Conservation (phyloP, 768 basidiomycete species). For the Tricholomella constricta region DNA sequence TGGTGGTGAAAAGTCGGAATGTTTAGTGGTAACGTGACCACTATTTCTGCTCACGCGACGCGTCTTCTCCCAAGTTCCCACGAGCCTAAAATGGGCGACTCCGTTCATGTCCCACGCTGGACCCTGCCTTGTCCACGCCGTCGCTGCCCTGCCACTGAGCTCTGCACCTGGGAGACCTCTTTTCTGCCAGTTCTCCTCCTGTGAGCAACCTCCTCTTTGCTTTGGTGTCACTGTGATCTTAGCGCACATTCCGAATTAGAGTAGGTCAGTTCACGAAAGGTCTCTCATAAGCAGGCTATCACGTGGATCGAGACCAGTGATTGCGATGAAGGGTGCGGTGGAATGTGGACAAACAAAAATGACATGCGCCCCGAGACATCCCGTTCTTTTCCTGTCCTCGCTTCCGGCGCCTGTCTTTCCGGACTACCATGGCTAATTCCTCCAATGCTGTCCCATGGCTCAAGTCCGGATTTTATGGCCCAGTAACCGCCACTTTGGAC, state of each 20-base stretch:
- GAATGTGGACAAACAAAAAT: constrained; percentile 2
- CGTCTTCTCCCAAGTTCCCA: background rate
- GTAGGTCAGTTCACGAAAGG: background rate
- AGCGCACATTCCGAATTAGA: background rate
- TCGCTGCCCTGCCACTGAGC: too few relatives aligned
- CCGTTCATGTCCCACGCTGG: background rate
- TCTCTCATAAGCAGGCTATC: constrained; percentile 11
- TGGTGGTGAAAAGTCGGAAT: constrained; percentile 10
- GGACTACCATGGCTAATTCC: constrained; percentile 34
- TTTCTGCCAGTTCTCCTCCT: background rate
- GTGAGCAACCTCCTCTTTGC: background rate
- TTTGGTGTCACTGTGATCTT: too few relatives aligned
- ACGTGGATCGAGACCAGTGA: constrained; percentile 8
- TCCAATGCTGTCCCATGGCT: constrained; percentile 35
- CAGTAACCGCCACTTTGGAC: constrained; percentile 69
- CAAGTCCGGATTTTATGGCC: constrained; percentile 56
- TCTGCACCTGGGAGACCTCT: background rate
- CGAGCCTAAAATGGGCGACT: background rate
- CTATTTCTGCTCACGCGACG: constrained; percentile 1
- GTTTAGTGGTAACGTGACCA: constrained; percentile 17
- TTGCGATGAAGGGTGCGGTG: background rate
- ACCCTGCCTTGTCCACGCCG: too few relatives aligned
- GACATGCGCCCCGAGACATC: background rate
- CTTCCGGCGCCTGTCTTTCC: background rate
- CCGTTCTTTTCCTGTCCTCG: background rate